Conservation (phyloP, 768 basidiomycete species). For the Kondoa malvinella region DNA sequence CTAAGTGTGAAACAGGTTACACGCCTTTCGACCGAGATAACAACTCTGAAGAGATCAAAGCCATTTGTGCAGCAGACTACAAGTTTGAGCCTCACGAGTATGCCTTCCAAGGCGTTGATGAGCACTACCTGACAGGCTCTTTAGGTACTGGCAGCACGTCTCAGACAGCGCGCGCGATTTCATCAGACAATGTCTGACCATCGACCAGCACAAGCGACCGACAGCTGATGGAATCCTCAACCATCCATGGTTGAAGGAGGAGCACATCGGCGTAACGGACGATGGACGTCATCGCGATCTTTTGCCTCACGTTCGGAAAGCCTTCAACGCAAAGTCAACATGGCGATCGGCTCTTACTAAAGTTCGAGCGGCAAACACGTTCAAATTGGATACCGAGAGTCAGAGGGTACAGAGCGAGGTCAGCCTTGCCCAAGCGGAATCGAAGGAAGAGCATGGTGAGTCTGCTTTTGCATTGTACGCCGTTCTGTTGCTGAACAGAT, state of each 20-base stretch:
- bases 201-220: constrained; percentile 62
- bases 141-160: constrained; percentile 64
- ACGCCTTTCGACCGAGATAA: constrained; percentile 92
- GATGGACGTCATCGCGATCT: constrained; percentile 55
- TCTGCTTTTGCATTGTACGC: not conserved
- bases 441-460: not conserved
- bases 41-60: constrained; percentile 67
- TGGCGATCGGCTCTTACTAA: constrained; percentile 33
- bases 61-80: constrained; percentile 83
- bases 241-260: constrained; percentile 64
- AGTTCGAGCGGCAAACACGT: constrained; percentile 17
- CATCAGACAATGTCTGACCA: constrained; percentile 61
- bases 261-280: constrained; percentile 40
- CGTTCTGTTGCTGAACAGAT: not conserved
- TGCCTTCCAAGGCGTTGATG: constrained; percentile 1
- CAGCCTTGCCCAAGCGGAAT: not conserved
- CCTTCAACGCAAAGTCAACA: constrained; percentile 70
- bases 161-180: constrained; percentile 64
- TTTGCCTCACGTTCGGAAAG: constrained; percentile 72
- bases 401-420: not conserved
- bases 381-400: constrained; percentile 2
- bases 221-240: constrained; percentile 56
- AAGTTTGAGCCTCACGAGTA: constrained; percentile 69
- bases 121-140: not conserved
- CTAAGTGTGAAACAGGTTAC: constrained; percentile 44